These are phyloP conservation scores for Hanseniaspora singularis DNA, from an alignment of 805 yeast genomes.

Conservation along the genomic window DNA sequence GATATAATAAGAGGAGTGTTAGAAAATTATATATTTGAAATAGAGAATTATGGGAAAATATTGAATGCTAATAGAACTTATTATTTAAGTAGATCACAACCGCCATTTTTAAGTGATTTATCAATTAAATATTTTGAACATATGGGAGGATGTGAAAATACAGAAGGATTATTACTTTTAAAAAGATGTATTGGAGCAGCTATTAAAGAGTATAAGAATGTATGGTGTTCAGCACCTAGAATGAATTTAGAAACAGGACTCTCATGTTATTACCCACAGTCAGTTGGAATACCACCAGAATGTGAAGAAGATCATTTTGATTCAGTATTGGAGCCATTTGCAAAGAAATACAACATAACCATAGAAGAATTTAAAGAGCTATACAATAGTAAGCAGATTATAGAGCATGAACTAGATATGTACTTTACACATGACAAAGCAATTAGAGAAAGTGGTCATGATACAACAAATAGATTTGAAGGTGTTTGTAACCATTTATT, in stretches of 20 bases:
- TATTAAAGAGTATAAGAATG: constrained; percentile 67
- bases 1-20: constrained; percentile 82
- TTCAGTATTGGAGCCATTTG: constrained; percentile 55
- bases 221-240: constrained; percentile 72
- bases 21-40: constrained; percentile 82
- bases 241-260: constrained; percentile 61
- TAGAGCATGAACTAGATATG: constrained; percentile 75
- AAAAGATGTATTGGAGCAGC: constrained; percentile 61
- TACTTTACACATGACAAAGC: constrained; percentile 88
- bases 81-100: constrained; percentile 85
- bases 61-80: constrained; percentile 89
- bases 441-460: constrained; percentile 93
- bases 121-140: constrained; percentile 54
- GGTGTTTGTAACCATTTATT: constrained; percentile 82
- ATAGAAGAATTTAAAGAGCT: constrained; percentile 52
- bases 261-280: constrained; percentile 83
- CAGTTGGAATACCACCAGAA: constrained; percentile 92
- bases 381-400: constrained; percentile 54
- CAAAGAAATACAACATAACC: constrained; percentile 45
- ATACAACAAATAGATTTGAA: constrained; percentile 80
- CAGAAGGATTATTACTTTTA: constrained; percentile 49
- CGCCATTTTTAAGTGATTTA: constrained; percentile 94
- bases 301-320: constrained; percentile 84
- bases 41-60: constrained; percentile 80
- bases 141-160: constrained; percentile 38